phyloP scores from a whole-genome alignment of 2,329 filamentous ascomycete genomes.

The Cyclaneusma minus region DNA sequence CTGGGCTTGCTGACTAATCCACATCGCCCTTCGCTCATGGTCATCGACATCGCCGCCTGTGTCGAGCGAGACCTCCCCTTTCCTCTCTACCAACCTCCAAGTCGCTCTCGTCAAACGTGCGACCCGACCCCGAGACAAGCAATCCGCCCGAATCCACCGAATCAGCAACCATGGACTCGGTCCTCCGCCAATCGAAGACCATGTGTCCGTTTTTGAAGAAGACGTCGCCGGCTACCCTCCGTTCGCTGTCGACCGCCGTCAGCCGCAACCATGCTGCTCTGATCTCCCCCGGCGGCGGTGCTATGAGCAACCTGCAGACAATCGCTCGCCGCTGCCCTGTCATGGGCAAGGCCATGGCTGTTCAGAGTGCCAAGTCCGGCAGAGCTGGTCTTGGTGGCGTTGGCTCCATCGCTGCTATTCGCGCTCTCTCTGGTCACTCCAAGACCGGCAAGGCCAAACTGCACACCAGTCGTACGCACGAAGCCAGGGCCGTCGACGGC shows the following conservation, averaged over 20 bases:
- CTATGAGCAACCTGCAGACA: slow-evolving; percentile 93
- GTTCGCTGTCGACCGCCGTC: slow-evolving; percentile 58
- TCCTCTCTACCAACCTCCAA: too few species aligned
- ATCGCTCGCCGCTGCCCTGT: slow-evolving; percentile 90
- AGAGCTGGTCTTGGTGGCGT: slow-evolving; percentile 23
- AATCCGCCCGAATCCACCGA: neutral
- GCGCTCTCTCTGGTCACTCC: slow-evolving; percentile 32
- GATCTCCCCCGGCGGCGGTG: slow-evolving; percentile 74
- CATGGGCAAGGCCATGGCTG: slow-evolving; percentile 93
- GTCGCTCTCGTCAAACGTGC: neutral
- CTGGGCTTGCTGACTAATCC: too few species aligned
- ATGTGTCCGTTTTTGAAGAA: slow-evolving; percentile 97
- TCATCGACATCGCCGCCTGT: too few species aligned
- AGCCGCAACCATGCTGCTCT: slow-evolving; percentile 35
- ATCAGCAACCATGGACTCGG: slow-evolving; percentile 62
- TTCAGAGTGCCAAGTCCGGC: slow-evolving; percentile 52
- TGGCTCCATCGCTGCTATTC: slow-evolving; percentile 31
- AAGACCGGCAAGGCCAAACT: slow-evolving; percentile 53
- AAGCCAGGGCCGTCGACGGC: slow-evolving; percentile 62
- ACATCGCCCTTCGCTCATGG: too few species aligned
- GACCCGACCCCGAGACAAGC: neutral
- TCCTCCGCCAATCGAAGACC: slow-evolving; percentile 86
- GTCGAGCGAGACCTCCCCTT: too few species aligned
- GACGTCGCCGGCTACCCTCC: slow-evolving; percentile 80
- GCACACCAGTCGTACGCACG: slow-evolving; percentile 65